Evolutionary conservation across 441 rosid species (phyloP), one percentile per base, ranked within the genome.

Genomic region (Raphanus hybrid): DNA sequence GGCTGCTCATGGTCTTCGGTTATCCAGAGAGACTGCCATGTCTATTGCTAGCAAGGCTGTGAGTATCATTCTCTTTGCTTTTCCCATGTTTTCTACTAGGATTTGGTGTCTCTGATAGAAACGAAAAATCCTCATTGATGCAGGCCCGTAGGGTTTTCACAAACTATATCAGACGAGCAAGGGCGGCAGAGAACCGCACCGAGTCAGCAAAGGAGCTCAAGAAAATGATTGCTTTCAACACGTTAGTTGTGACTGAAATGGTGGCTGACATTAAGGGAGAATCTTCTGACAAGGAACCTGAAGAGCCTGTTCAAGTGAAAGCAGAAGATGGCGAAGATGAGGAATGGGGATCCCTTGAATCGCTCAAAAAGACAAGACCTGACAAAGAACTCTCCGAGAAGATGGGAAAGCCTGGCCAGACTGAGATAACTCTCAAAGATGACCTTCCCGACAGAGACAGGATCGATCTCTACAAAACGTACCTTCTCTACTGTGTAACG

Each of bases 41-140:
- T 85, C 96, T 67, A 92, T 90, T 84, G 93, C 94, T 39, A 75
- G 93, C 85, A 92, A 89, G 78, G 94, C 93, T 10, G 99, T 96
- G 71, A 87, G 98, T 83, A 48, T 60, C 60, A 18, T 39, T 68
- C 54, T 50, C 23, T 34, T 61, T 52, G 54, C 73, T 10, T 52
- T 54, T 43, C 34, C 58, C 41, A 7, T 39, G 66, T 9, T 37
- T 68, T 14, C 26, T 78, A 68, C 3, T 67, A 67, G 64, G 34
- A 62, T 52, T 70, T 77, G 64, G 64, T 72, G 74, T 64, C 54
- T 82, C 61, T 85, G 86, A 55, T 59, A 18, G 86, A 91, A 80
- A 85, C 84, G 75, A 11, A 48, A 66, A 29, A 29, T 29, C 34
- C 5, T 29, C 34, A 29, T 29, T 29, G 34, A 29, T 29, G 34